phyloP scores from a whole-genome alignment of 192 early-diverging fungal species.

The Umbelopsis sp. region DNA sequence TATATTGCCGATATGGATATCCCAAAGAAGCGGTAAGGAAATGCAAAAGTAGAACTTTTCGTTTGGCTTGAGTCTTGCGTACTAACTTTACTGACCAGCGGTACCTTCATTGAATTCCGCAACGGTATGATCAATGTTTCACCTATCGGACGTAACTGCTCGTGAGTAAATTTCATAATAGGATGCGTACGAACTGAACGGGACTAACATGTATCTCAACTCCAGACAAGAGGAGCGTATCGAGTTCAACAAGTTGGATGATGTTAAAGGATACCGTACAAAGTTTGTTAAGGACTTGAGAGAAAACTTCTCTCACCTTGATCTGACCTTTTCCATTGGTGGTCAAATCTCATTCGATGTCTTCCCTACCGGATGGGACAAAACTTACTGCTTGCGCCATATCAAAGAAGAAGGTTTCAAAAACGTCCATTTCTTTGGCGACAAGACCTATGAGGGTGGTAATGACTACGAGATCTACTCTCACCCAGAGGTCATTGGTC shows the following conservation, averaged over 20 bases:
- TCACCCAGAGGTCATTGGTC: constrained; percentile 80
- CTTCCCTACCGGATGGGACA: constrained; percentile 99
- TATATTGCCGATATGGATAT: constrained; percentile 96
- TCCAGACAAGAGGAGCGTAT: constrained; percentile 78
- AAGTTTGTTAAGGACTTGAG: constrained; percentile 85
- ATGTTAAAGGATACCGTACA: constrained; percentile 75
- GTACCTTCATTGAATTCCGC: constrained; percentile 98
- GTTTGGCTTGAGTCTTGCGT: neutral
- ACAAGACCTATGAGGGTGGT: constrained; percentile 97
- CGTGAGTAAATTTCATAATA: constrained; percentile 37
- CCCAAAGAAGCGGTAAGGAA: constrained; percentile 86
- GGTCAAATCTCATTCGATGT: constrained; percentile 99
- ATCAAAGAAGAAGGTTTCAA: constrained; percentile 85
- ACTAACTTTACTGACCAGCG: constrained; percentile 52
- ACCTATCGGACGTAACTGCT: constrained; percentile 95
- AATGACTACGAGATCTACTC: constrained; percentile 98
- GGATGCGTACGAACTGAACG: neutral
- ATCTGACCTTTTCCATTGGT: constrained; percentile 93
- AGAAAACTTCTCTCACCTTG: constrained; percentile 82
- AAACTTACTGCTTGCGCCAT: constrained; percentile 96
- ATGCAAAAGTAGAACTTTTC: neutral
- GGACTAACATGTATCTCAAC: neutral
- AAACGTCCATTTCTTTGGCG: constrained; percentile 97
- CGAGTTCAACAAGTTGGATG: constrained; percentile 90
- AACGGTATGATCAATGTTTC: constrained; percentile 99